Base-by-base conservation (phyloP, 257 asterid genomes). In the Solanum verrucosum region DNA sequence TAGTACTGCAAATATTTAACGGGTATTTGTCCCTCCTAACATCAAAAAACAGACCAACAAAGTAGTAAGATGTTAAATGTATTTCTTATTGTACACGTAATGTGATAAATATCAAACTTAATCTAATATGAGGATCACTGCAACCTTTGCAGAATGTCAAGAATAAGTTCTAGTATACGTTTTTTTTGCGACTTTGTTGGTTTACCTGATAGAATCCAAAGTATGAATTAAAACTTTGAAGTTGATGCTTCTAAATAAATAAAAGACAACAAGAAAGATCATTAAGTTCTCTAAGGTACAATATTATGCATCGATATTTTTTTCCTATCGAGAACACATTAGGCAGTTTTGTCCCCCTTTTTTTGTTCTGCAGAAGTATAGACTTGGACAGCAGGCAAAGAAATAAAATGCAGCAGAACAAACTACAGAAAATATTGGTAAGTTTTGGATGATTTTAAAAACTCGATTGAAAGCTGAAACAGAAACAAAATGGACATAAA, bases 1-100 rank as follows among this genome's bases (percentile, higher is more conserved):
- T 75, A 98, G 98, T 88, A 94, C 94, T 5, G 97, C 98, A 89
- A 96, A 96, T 89, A 94, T 91, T 89, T 94, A 95, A 7, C 94
- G 87, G 13, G 90, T 90, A 67, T 96, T 98, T 83, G 72, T 96
- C 98, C 87, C 95, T 91, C 98, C 98, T 96, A 88, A 56, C 81
- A 84, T 52, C 21, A 37, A 37, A 37, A 37, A 1, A 37, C 42
- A 37, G 9, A 7, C 42, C 42, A 40, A 40, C 46, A 40, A 40
- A 40, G 46, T 40, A 40, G 71, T 63, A 34, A 34, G 37, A 34
- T 34, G 37, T 34, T 34, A 34, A 34, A 34, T 34, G 37, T 34
- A 29, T 29, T 23, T 37, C 14, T 72, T 31, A 72, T 33, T 35
- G 38, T 35, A 35, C 38, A 35, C 1, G 7, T 35, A 35, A 35